Base-by-base conservation (phyloP, 257 asterid species). In the Scutellaria barbata region DNA sequence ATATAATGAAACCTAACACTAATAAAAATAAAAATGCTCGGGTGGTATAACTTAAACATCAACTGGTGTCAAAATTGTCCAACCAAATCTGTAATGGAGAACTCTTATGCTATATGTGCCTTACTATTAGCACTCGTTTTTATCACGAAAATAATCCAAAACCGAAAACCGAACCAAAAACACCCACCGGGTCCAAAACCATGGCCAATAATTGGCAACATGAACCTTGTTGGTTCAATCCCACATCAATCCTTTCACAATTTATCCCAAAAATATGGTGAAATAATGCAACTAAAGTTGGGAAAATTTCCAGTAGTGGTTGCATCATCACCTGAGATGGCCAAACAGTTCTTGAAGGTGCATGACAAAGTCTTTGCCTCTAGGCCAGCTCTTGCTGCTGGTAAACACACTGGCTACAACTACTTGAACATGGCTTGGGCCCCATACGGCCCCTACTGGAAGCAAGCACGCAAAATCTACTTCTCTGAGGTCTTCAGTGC, bases 241-340 rank as follows among this genome's bases (percentile, higher is more conserved):
- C 88, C 81, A 30, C 86, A 81, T 46, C 62, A 22, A 61, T 69
- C 81, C 45, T 63, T 81, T 18, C 79, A 83, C 78, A 0, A 5
- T 10, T 35, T 81, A 14, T 80, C 85, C 61, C 75, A 78, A 64
- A 78, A 74, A 55, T 77, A 81, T 16, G 88, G 88, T 5, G 83
- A 79, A 17, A 17, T 80, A 13, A 82, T 84, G 89, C 85, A 55
- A 18, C 76, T 84, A 1, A 81, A 68, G 42, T 77, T 71, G 8
- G 89, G 89, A 2, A 65, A 65, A 11, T 72, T 46, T 33, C 85
- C 85, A 6, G 68, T 77, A 6, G 40, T 80, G 0, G 68, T 81
- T 5, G 86, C 85, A 5, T 84, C 89, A 8, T 84, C 86, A 1
- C 81, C 89, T 10, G 68, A 75, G 40, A 84, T 82, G 87, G 85